Base-by-base conservation (phyloP, 768 basidiomycete species). In the Phanerochaete sordida region DNA sequence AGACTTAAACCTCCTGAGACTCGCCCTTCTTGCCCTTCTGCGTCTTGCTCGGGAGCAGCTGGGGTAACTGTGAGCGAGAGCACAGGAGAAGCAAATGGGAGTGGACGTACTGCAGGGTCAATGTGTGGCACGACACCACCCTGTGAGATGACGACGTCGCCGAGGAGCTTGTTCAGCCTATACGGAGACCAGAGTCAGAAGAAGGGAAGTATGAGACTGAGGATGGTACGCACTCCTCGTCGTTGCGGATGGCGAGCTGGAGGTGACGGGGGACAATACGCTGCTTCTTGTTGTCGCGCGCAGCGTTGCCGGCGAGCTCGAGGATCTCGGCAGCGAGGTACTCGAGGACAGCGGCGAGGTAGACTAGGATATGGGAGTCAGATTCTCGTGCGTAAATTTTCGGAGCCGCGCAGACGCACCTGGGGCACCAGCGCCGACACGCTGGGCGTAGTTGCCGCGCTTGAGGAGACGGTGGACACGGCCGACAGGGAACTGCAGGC, bases 201-300 rank as follows among this genome's bases (percentile, higher is more conserved):
- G 21, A 53, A 24, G 47, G 12, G 37, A 48, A 30, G 11, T 16
- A 54, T 1, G 2, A 52, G 13, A 23, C 28, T n/a, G 13, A 35
- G 33, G 13, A 13, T 35, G 7, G 15, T 9, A 75, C 84, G 61
- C 66, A 88, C 87, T 92, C 93, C 75, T 95, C 93, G 63, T 95
- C 93, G 73, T 95, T 93, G 54, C 95, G 86, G 76, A 97, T 94
- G 63, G 94, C 94, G 64, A 96, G 85, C 74, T 97, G 94, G 50
- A 96, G 78, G 76, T 97, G 95, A 74, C 95, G 89, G 48, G 94
- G 95, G 27, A 95, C 91, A 69, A 96, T 95, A 84, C 95, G 93
- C 65, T 93, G 90, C 79, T 95, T 92, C 82, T 92, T 93, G 81
- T 93, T 93, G 76, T 90, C 91, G 59, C 91, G 88, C 45, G 91